phyloP scores from a whole-genome alignment of 495 filamentous ascomycete genomes.

The Peziza echinospora region DNA sequence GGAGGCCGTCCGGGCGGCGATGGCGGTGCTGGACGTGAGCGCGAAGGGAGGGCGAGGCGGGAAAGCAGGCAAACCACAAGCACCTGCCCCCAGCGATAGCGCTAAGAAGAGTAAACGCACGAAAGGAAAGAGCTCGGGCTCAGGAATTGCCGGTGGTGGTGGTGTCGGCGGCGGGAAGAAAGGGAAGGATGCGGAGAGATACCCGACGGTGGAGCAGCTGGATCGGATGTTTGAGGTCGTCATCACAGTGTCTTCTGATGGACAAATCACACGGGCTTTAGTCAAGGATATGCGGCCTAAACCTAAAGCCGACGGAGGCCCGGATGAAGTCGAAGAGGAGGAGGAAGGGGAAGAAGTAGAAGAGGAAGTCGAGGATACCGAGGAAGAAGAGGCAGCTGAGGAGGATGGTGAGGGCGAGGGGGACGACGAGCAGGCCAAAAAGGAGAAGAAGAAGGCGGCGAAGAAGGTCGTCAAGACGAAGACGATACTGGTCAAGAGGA shows the following conservation, averaged over 20 bases:
- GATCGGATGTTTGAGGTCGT: neutral
- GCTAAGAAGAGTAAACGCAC: too few relatives aligned
- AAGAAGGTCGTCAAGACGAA: neutral
- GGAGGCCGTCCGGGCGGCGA: neutral
- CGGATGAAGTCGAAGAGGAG: slow-evolving; percentile 1
- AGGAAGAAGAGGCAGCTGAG: neutral
- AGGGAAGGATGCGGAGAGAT: too few relatives aligned
- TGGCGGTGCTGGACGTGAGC: neutral
- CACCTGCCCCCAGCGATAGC: too few relatives aligned
- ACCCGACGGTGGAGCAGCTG: neutral
- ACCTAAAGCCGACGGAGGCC: neutral
- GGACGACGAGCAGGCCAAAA: slow-evolving; percentile 3
- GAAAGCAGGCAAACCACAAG: too few relatives aligned
- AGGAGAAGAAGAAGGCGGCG: neutral
- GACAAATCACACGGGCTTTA: neutral
- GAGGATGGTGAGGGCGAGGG: neutral
- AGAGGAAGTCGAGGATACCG: neutral
- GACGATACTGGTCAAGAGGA: neutral
- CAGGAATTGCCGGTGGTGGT: too few relatives aligned
- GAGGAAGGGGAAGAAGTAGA: slow-evolving; percentile 1
- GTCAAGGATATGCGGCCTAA: slow-evolving; percentile 4
- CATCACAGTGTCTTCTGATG: neutral
- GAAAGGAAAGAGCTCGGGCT: too few relatives aligned
- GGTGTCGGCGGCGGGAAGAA: too few relatives aligned
- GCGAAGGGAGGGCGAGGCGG: too few relatives aligned